These are phyloP conservation scores for Ramularia endophylla DNA, from an alignment of 2,329 filamentous ascomycete species.

Conservation along the genomic window DNA sequence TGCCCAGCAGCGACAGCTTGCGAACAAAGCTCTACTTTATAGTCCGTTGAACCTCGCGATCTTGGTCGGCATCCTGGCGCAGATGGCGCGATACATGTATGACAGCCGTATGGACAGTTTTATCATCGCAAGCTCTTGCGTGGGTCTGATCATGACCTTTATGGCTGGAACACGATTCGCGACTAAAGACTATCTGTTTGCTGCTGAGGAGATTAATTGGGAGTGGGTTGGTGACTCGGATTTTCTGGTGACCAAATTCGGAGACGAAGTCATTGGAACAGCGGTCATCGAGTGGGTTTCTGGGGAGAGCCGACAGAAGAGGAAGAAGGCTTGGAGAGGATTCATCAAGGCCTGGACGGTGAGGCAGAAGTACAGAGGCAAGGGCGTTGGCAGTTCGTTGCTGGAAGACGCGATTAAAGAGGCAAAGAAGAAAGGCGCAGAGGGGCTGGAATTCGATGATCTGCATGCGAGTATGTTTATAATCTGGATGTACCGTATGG, in stretches of 20 bases:
- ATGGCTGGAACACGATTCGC: conserved; percentile 57
- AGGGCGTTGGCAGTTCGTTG: conserved; percentile 66
- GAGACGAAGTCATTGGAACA: conserved; percentile 63
- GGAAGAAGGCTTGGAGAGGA: conserved; percentile 56
- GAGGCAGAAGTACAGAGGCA: conserved; percentile 59
- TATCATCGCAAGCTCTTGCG: conserved; percentile 52
- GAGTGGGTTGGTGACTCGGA: conserved; percentile 52
- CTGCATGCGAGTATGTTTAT: conserved; percentile 68
- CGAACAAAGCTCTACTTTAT: conserved; percentile 57
- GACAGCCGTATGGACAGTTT: conserved; percentile 48
- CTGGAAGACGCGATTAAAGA: conserved; percentile 66
- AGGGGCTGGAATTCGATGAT: conserved; percentile 64
- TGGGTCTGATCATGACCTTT: conserved; percentile 58
- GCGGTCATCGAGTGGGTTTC: conserved; percentile 61
- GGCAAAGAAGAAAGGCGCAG: conserved; percentile 63
- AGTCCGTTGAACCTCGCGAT: conserved; percentile 48
- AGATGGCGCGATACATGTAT: conserved; percentile 36
- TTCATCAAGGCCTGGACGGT: conserved; percentile 82
- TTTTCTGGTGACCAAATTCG: conserved; percentile 59
- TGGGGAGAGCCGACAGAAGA: conserved; percentile 35
- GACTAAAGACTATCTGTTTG: conserved; percentile 55
- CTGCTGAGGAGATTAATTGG: conserved; percentile 57
- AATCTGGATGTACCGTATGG: neutral
- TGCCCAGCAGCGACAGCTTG: conserved; percentile 70
- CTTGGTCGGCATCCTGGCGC: conserved; percentile 34